These are phyloP conservation scores for Adansonia rubrostipa DNA, from an alignment of 441 rosid genomes.

Conservation along the genomic window DNA sequence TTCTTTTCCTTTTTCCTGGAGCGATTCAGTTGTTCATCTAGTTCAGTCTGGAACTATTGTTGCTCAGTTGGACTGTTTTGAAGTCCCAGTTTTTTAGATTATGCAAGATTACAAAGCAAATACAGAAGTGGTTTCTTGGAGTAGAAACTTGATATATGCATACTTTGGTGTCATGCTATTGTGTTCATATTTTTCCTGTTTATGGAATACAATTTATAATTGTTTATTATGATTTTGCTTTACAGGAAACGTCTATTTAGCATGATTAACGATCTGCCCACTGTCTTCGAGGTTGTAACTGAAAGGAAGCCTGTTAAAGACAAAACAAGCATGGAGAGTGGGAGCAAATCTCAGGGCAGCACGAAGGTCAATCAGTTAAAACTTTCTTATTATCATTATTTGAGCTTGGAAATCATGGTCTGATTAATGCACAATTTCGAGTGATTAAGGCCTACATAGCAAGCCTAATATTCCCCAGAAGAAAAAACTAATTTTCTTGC, in stretches of 20 bases:
- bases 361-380: constrained; percentile 49
- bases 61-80: neutral
- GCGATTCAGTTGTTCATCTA: neutral
- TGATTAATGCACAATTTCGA: neutral
- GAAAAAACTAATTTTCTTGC: too few relatives aligned
- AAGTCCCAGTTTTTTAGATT: neutral
- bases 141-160: neutral
- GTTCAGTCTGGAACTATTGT: neutral
- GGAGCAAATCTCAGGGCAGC: constrained; percentile 75
- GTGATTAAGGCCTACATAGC: too few relatives aligned
- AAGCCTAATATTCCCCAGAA: neutral
- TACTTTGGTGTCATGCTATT: neutral
- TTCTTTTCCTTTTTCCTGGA: neutral
- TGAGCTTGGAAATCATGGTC: too few relatives aligned
- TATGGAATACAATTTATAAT: neutral
- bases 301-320: constrained; percentile 69
- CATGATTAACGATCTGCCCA: constrained; percentile 79
- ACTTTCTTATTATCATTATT: neutral
- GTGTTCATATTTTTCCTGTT: neutral
- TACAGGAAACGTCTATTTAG: constrained; percentile 82
- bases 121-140: constrained; percentile 7
- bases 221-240: constrained; percentile 16
- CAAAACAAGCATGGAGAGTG: constrained; percentile 62
- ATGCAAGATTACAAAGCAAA: neutral
- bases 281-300: constrained; percentile 81